These are phyloP conservation scores for Platanthera guangdongensis DNA, from an alignment of 106 monocot genomes.

Conservation along the genomic window DNA sequence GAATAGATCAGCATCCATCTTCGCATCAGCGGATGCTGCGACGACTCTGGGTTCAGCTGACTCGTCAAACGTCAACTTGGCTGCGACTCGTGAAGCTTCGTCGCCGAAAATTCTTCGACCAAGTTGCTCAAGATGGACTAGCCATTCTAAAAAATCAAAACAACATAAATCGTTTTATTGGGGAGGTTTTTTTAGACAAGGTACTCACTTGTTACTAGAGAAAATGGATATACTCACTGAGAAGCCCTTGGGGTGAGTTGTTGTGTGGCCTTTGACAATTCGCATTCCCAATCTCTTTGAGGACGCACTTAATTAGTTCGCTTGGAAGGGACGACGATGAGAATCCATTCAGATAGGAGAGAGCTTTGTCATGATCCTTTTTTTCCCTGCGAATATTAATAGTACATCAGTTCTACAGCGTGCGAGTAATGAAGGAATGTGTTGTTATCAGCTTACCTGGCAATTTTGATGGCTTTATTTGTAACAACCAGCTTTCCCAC, in stretches of 20 bases:
- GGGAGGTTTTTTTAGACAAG: not conserved
- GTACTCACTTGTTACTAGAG: not conserved
- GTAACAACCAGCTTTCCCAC: constrained; percentile 55
- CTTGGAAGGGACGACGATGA: constrained; percentile 51
- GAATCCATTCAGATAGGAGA: constrained; percentile 63
- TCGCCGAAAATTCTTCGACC: constrained; percentile 41
- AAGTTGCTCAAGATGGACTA: constrained; percentile 46
- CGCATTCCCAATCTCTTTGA: constrained; percentile 20
- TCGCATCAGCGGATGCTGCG: constrained; percentile 2
- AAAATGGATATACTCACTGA: constrained; percentile 40
- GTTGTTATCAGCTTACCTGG: constrained; percentile 31
- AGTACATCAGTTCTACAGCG: not conserved
- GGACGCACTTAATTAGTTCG: constrained; percentile 43
- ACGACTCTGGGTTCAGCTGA: constrained; percentile 12
- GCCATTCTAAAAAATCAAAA: constrained; percentile 36
- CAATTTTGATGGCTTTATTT: constrained; percentile 46
- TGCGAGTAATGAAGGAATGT: not conserved
- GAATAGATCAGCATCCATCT: constrained; percentile 42
- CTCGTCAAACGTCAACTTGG: constrained; percentile 31
- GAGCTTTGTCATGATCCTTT: constrained; percentile 56
- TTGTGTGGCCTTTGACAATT: constrained; percentile 29
- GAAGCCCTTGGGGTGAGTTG: constrained; percentile 67
- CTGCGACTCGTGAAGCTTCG: constrained; percentile 14
- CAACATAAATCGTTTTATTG: not conserved
- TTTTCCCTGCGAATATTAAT: constrained; percentile 33